phyloP scores from a whole-genome alignment of 2,329 filamentous ascomycete genomes.

The Plectosphaerella cucumerina region DNA sequence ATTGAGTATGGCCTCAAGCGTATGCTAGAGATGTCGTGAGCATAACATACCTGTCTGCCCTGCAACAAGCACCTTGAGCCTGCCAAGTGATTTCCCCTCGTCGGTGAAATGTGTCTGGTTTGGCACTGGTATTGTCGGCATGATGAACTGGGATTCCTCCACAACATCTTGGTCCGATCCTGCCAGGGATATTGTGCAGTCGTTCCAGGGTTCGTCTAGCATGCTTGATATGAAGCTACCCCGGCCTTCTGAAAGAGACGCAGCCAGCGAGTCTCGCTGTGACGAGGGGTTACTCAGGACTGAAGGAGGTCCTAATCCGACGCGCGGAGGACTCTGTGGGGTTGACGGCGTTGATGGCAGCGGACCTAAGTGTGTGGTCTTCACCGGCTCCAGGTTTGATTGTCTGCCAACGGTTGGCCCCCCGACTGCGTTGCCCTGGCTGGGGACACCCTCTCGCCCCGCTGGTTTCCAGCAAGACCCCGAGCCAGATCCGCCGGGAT shows the following conservation, averaged over 20 bases:
- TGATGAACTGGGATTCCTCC: conserved; percentile 77
- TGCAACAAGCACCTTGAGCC: conserved; percentile 83
- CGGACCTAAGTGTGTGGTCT: too few relatives aligned
- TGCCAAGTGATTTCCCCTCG: conserved; percentile 77
- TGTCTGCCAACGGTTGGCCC: too few relatives aligned
- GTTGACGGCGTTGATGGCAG: not conserved
- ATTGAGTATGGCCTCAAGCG: not conserved
- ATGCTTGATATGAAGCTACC: conserved; percentile 21
- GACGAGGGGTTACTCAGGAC: conserved; percentile 46
- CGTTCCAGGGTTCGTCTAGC: conserved; percentile 6
- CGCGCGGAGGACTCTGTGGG: not conserved
- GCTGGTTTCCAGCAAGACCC: too few relatives aligned
- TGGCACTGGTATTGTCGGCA: conserved; percentile 94
- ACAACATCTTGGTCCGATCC: conserved; percentile 26
- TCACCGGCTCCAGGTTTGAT: too few relatives aligned
- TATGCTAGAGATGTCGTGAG: too few relatives aligned
- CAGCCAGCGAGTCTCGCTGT: conserved; percentile 45
- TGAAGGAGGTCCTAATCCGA: conserved; percentile 34
- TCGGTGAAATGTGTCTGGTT: conserved; percentile 84
- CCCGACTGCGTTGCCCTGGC: too few relatives aligned
- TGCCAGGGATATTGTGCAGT: not conserved
- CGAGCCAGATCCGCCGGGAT: too few relatives aligned
- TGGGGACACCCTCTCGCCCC: too few relatives aligned
- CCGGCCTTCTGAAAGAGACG: conserved; percentile 38
- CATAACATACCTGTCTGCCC: conserved; percentile 62